Base-by-base conservation (phyloP, 2,329 filamentous ascomycete species). In the Aureobasidium mangrovei region DNA sequence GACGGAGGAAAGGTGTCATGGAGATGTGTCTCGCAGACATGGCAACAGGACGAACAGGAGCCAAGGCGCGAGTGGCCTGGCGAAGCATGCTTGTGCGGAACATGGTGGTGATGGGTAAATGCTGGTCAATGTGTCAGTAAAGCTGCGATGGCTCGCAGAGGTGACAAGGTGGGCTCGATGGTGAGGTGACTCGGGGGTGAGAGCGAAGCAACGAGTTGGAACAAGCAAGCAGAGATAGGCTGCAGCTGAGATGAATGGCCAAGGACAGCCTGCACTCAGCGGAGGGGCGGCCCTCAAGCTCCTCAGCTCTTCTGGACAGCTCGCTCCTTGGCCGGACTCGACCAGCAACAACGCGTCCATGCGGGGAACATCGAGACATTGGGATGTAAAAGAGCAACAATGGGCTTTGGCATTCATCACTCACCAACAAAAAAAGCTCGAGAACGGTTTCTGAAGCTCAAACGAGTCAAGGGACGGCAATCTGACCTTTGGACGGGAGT, bases 41-140 rank as follows among this genome's bases (percentile, higher is more conserved):
- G 33, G 54, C 54, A 26, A 53, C 29, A 32, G 47, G 42, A 18
- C 54, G 49, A 51, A 57, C 28, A 27, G 62, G 58, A 27, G 60
- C 55, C 5, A 58, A 53, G 45, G 63, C 64, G 60, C 64, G 62
- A 33, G 64, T 62, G 54, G 64, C 62, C 56, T 68, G 66, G 38
- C 63, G 58, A 45, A 67, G 58, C 43, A 68, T 56, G 53, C 53
- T 66, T 58, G 56, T 59, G 55, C 63, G 64, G 59, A 67, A 63
- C 66, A 67, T 68, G 28, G 24, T 56, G 27, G 31, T 8, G 2
- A 35, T 3, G 4, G 24, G 10, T 47, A 26, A 4, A 48, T n/a
- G 12, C 18, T 38, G 41, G 47, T n/a, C 24, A 12, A 12, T 42
- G 47, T 53, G 18, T 40, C n/a, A 40, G 38, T 12, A 10, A 40